These are phyloP conservation scores for Plasmodium cynomolgi DNA, from an alignment of 169 alveolate species.

Conservation along the genomic window DNA sequence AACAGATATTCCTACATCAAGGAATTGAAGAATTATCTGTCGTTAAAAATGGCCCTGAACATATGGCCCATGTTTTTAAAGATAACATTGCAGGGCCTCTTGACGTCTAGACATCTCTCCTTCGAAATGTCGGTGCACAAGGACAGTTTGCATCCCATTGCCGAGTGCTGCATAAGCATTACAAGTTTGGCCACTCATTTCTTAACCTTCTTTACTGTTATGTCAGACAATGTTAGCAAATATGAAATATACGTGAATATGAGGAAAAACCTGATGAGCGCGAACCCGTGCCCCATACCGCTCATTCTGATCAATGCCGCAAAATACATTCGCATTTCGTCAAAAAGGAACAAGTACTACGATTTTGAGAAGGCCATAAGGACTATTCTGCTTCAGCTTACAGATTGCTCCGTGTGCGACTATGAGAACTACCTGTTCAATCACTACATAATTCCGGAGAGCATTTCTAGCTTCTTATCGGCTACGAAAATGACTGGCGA, in stretches of 20 bases:
- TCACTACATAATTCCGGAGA: slow-evolving; percentile 70
- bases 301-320: slow-evolving; percentile 69
- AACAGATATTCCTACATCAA: slow-evolving; percentile 56
- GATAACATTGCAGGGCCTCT: slow-evolving; percentile 60
- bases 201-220: slow-evolving; percentile 62
- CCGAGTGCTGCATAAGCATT: slow-evolving; percentile 69
- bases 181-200: slow-evolving; percentile 75
- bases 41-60: slow-evolving; percentile 76
- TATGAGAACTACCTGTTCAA: slow-evolving; percentile 75
- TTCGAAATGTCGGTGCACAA: slow-evolving; percentile 75
- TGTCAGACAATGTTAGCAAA: slow-evolving; percentile 64
- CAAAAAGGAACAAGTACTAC: slow-evolving; percentile 58
- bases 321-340: slow-evolving; percentile 65
- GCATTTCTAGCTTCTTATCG: slow-evolving; percentile 65
- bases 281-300: slow-evolving; percentile 42
- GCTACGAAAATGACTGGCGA: slow-evolving; percentile 32
- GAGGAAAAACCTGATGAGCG: slow-evolving; percentile 19
- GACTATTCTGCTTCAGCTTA: slow-evolving; percentile 65
- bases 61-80: slow-evolving; percentile 76
- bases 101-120: slow-evolving; percentile 69
- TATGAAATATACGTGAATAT: slow-evolving; percentile 63
- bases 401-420: slow-evolving; percentile 76
- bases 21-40: slow-evolving; percentile 64
- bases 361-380: slow-evolving; percentile 74
- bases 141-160: slow-evolving; percentile 61